Evolutionary conservation across 768 basidiomycete genomes (phyloP).

Genomic region (Lactarius trivialis): DNA sequence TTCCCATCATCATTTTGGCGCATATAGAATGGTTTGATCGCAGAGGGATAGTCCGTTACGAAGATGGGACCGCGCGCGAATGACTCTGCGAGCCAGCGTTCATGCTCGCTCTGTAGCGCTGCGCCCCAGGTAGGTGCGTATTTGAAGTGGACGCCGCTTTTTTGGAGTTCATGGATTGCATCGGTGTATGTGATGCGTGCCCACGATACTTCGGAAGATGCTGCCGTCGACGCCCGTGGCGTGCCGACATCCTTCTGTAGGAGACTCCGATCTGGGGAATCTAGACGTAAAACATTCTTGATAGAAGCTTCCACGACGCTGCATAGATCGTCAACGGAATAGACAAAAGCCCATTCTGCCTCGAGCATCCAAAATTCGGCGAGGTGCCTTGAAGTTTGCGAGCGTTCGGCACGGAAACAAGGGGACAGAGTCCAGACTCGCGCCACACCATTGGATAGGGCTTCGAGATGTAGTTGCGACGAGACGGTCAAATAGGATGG

Average conservation of each 20-base stretch:
- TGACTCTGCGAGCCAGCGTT: slow-evolving; percentile 77
- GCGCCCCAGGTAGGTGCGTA: slow-evolving; percentile 62
- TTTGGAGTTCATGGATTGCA: slow-evolving; percentile 55
- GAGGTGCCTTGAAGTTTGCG: slow-evolving; percentile 83
- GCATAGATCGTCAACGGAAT: slow-evolving; percentile 44
- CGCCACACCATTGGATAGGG: slow-evolving; percentile 66
- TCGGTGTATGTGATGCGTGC: slow-evolving; percentile 70
- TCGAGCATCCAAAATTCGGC: slow-evolving; percentile 99
- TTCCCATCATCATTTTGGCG: slow-evolving; percentile 47
- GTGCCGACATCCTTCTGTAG: slow-evolving; percentile 40
- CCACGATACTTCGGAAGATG: slow-evolving; percentile 44
- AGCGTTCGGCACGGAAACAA: slow-evolving; percentile 90
- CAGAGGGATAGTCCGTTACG: slow-evolving; percentile 80
- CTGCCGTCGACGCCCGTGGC: slow-evolving; percentile 33
- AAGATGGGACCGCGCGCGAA: slow-evolving; percentile 74
- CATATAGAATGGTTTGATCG: slow-evolving; percentile 97
- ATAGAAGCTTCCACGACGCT: slow-evolving; percentile 49
- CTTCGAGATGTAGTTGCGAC: slow-evolving; percentile 92
- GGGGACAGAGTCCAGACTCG: slow-evolving; percentile 91
- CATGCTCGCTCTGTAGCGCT: slow-evolving; percentile 82
- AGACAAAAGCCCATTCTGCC: slow-evolving; percentile 75
- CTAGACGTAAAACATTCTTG: slow-evolving; percentile 34
- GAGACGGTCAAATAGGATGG: slow-evolving; percentile 90
- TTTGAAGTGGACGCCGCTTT: slow-evolving; percentile 39
- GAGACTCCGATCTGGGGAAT: slow-evolving; percentile 30